Percentiles rank a stretch among this genome's conserved stretches.
phyloP scores from a whole-genome alignment of 169 alveolate genomes.

The Eimeria maxima region DNA sequence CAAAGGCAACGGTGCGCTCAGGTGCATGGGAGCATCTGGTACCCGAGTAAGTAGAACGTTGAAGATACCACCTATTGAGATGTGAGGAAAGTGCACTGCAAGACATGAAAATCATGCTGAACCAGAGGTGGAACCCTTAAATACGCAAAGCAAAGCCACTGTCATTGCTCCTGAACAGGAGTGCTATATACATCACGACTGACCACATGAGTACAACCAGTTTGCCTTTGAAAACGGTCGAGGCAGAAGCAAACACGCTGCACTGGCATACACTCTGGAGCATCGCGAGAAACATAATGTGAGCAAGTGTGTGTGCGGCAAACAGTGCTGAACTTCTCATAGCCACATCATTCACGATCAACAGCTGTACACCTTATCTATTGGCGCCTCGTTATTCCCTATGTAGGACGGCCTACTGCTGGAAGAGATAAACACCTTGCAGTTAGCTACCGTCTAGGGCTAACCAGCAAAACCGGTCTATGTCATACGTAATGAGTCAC shows the following conservation, averaged over 20 bases:
- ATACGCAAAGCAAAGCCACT: neutral
- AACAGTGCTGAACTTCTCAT: neutral
- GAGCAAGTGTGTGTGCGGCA: neutral
- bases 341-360: neutral
- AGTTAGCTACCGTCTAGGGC: neutral
- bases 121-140: neutral
- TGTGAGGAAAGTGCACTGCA: neutral
- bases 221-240: neutral
- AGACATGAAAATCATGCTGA: neutral
- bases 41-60: neutral
- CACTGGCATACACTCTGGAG: neutral
- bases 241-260: too few relatives aligned
- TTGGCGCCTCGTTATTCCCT: neutral
- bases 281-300: neutral
- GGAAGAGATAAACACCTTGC: neutral
- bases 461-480: neutral
- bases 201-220: neutral
- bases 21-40: neutral
- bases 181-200: neutral
- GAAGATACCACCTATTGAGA: neutral
- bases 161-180: neutral
- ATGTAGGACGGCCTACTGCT: neutral
- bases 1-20: neutral
- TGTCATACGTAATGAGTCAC: too few relatives aligned
- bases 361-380: neutral